phyloP scores from a whole-genome alignment of 139 green algal genomes.

The Chlamydomonas eustigma region DNA sequence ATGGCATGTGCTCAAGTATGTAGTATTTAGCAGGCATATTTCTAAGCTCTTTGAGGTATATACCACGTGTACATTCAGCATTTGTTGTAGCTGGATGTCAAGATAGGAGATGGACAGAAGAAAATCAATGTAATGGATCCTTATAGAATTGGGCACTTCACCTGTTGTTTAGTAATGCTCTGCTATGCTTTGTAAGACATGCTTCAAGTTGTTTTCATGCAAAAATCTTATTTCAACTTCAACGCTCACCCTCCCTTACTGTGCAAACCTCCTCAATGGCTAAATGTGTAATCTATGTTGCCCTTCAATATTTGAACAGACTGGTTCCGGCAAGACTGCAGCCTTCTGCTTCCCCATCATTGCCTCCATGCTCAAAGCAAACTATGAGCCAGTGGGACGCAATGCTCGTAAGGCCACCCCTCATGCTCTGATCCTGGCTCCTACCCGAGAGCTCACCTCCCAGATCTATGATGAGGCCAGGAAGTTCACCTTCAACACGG shows the following conservation, averaged over 20 bases:
- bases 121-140: no score
- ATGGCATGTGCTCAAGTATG: constrained; percentile 89
- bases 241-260: not conserved
- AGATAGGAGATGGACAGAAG: no score
- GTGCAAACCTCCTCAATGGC: not conserved
- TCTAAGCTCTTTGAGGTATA: not conserved
- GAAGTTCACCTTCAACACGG: constrained; percentile 93
- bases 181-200: no score
- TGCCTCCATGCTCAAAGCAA: constrained; percentile 66
- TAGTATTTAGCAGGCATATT: not conserved
- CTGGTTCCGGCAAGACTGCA: constrained; percentile 96
- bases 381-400: constrained; percentile 48
- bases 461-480: constrained; percentile 88
- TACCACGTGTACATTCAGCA: not conserved
- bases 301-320: constrained; percentile 33
- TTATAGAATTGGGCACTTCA: no score
- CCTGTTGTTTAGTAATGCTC: no score
- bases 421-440: constrained; percentile 83
- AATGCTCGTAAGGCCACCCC: constrained; percentile 81
- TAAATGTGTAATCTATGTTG: not conserved
- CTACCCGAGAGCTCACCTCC: constrained; percentile 88
- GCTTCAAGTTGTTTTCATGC: no score
- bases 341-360: constrained; percentile 99
- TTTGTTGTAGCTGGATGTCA: no score
- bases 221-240: no score